Evolutionary conservation across 176 grass and related monocot species (phyloP), one percentile per base, ranked within the genome.

Genomic region (Tuctoria greenei): DNA sequence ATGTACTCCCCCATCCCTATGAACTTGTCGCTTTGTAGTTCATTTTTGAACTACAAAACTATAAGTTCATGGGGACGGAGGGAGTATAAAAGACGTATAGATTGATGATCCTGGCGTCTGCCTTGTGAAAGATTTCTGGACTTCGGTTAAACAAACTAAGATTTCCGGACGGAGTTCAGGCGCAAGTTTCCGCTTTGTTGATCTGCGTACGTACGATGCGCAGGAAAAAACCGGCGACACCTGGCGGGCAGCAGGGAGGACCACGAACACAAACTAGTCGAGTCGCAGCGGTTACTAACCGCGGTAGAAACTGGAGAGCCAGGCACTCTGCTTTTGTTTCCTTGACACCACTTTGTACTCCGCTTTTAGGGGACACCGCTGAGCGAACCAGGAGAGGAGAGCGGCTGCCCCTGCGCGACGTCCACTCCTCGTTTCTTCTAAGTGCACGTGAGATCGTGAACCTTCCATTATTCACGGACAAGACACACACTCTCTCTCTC

Each of bases 361-460:
- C 74, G 61, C 68, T 74, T 61, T 67, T 51, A 35, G 74, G 78
- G 52, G 60, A 78, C 85, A 87, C 34, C 67, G 24, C 23, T 63
- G 79, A 74, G 57, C 63, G 79, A 74, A 64, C 63, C 10, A 24
- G 16, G 15, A 21, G 51, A n/a, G 16, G 17, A 9, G 51, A n/a
- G 51, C 51, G 51, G 51, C 51, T 21, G 20, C 51, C 51, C 20
- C 51, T 10, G 51, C 70, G 43, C 56, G 55, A 38, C 65, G 74
- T 36, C 54, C 27, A 49, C 64, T 38, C 58, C 2, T 12, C 21
- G 51, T 7, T 80, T 61, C 17, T 21, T 60, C 45, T 16, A 34
- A 25, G 51, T 9, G 18, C 10, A 5, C 50, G 41, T n/a, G 39
- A 71, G 12, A 7, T 5, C 58, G 39, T 14, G 40, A 72, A 59